Conservation (phyloP, 1,284 basidiomycete species). For the Sphaerobolus stellatus region DNA sequence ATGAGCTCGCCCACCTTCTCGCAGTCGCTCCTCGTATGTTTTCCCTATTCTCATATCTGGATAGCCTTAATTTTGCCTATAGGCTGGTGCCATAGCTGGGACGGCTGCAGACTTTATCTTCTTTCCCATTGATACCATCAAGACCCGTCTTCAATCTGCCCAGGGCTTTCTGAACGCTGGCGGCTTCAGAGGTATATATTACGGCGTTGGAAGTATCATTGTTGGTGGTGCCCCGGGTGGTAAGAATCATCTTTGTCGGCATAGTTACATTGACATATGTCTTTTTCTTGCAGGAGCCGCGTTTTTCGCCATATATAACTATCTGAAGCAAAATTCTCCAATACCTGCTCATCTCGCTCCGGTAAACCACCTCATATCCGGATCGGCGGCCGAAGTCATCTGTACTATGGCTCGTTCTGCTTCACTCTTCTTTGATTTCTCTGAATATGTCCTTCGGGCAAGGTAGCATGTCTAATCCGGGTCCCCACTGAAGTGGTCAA, state of each 20-base stretch:
- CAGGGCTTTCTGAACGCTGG: slow-evolving; percentile 54
- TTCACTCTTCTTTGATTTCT: slow-evolving; percentile 26
- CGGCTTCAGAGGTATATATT: slow-evolving; percentile 61
- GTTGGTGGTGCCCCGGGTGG: slow-evolving; percentile 60
- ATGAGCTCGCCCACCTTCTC: slow-evolving; percentile 27
- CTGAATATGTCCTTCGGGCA: neutral
- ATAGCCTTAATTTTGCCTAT: neutral
- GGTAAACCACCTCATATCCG: slow-evolving; percentile 39
- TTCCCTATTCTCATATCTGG: slow-evolving; percentile 12
- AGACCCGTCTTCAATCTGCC: slow-evolving; percentile 55
- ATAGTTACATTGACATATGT: neutral
- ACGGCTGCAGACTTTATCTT: slow-evolving; percentile 57
- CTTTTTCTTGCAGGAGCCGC: slow-evolving; percentile 41
- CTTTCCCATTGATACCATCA: slow-evolving; percentile 63
- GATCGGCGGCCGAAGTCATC: slow-evolving; percentile 40
- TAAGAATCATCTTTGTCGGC: slow-evolving; percentile 24
- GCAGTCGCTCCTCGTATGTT: slow-evolving; percentile 37
- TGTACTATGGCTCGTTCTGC: slow-evolving; percentile 20
- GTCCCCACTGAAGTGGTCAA: slow-evolving; percentile 66
- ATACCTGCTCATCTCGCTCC: slow-evolving; percentile 28
- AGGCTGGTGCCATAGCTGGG: slow-evolving; percentile 51
- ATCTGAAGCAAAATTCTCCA: slow-evolving; percentile 44
- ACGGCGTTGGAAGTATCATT: slow-evolving; percentile 59
- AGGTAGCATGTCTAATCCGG: slow-evolving; percentile 56
- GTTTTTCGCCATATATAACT: slow-evolving; percentile 61